A percentile compares a stretch with the other conserved stretches of the same genome.
Evolutionary conservation across 1,284 basidiomycete species (phyloP).

Genomic region (Austropuccinia psidii): DNA sequence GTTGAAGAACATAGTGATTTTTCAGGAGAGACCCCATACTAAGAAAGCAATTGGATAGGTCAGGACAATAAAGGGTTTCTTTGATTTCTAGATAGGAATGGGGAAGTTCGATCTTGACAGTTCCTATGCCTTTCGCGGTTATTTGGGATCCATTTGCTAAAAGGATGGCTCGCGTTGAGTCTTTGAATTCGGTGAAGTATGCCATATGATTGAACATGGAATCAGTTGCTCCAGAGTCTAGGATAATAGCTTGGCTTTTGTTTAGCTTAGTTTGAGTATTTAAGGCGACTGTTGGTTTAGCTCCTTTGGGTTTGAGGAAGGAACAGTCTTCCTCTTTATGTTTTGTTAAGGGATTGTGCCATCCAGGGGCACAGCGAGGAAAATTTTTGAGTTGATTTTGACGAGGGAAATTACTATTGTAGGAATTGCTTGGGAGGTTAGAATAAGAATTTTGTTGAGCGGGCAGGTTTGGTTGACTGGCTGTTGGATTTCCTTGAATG

Average conservation of each 20-base stretch:
- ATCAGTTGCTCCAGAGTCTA: background rate
- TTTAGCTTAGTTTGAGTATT: too few relatives aligned
- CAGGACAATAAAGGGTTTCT: background rate
- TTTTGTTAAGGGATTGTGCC: too few relatives aligned
- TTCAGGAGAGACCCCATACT: background rate
- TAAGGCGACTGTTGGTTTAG: too few relatives aligned
- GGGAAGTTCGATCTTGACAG: background rate
- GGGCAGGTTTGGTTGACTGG: too few relatives aligned
- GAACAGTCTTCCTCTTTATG: too few relatives aligned
- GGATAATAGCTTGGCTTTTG: background rate
- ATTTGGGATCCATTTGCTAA: background rate
- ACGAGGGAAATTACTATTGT: background rate
- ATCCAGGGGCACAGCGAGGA: too few relatives aligned
- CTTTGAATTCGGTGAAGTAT: background rate
- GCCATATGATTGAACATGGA: background rate
- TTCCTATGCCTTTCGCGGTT: background rate
- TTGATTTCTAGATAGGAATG: background rate
- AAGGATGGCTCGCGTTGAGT: background rate
- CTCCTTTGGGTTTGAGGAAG: too few relatives aligned
- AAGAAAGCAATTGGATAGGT: background rate
- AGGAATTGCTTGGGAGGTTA: too few relatives aligned
- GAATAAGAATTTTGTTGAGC: too few relatives aligned
- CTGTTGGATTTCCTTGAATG: background rate
- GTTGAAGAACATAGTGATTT: background rate
- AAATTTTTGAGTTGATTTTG: too few relatives aligned